Base-by-base conservation (phyloP, 2,329 filamentous ascomycete species). In the Aureobasidium lini region DNA sequence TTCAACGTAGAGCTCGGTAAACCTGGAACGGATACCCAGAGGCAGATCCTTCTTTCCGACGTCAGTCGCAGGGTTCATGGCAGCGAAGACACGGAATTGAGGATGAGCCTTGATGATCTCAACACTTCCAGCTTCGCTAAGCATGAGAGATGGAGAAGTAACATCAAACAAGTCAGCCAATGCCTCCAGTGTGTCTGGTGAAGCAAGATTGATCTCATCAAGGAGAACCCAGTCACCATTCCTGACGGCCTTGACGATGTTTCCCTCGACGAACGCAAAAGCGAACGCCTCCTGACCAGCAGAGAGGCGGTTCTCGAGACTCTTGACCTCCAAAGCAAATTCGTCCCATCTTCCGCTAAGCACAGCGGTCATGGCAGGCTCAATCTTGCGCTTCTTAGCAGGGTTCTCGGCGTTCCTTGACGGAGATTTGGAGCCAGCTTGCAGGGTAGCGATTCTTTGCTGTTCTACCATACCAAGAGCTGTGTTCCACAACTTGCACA, bases 1-100 rank as follows among this genome's bases (percentile, higher is more conserved):
- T 58, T 90, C 85, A 28, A 99, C 91, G 70, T 95, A 99, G 23
- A 99, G 80, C 72, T 99, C 94, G 0, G 94, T 97, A 69, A 99
- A 99, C 50, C 92, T 84, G 8, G 92, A 95, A 59, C 93, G 82
- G 44, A 97, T 84, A 1, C 93, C 92, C 58, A 89, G 85, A 0
- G 93, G 91, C 15, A 99, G 77, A 72, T 99, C 94, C 59, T 93
- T 87, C 75, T 99, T 99, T 62, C 95, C 94, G 59, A 96, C 86
- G 76, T 99, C 94, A 3, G 94, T 99, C 5, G 94, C 94, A 32
- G 94, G 94, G 69, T 99, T 99, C 94, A 99, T 99, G 31, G 95
- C 94, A 54, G 90, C 95, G 69, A 99, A 99, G 13, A 99, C 89
- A 40, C 94, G 86, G 72, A 99, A 99, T 64, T 96, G 86, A 0